Conservation (phyloP, 805 yeast species). For the Saccharomycopsis fodiens region DNA sequence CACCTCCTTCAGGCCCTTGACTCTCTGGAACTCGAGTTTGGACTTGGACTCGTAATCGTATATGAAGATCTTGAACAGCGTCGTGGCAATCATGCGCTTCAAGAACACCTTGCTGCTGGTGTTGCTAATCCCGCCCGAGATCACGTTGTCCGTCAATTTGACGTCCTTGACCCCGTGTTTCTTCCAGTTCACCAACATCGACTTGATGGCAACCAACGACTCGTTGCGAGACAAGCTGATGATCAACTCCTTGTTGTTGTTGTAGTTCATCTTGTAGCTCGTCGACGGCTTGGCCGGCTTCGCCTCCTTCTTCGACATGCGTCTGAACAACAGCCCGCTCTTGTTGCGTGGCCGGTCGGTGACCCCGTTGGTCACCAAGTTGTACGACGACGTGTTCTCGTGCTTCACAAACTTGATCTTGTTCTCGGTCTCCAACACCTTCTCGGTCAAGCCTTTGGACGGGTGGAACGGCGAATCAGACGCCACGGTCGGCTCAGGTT, state of each 20-base stretch:
- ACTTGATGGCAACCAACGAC: constrained; percentile 16
- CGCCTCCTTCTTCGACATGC: constrained; percentile 5
- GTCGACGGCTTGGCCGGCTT: background rate
- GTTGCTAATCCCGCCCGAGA: constrained; percentile 16
- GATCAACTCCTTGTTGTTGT: constrained; percentile 13
- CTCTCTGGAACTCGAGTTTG: constrained; percentile 14
- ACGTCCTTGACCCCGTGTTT: constrained; percentile 26
- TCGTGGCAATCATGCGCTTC: constrained; percentile 10
- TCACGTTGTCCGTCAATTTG: constrained; percentile 14
- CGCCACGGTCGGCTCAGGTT: constrained; percentile 17
- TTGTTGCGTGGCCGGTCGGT: constrained; percentile 5
- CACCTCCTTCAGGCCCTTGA: constrained; percentile 13
- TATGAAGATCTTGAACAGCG: constrained; percentile 15
- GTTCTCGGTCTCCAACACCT: constrained; percentile 11
- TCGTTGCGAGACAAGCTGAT: constrained; percentile 15
- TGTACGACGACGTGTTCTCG: constrained; percentile 16
- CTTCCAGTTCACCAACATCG: constrained; percentile 23
- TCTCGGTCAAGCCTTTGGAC: constrained; percentile 5
- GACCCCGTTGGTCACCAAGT: constrained; percentile 19
- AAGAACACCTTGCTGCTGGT: constrained; percentile 9
- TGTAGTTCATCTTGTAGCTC: constrained; percentile 2
- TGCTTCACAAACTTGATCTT: constrained; percentile 5
- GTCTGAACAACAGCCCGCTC: constrained; percentile 16
- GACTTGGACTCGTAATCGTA: constrained; percentile 14
- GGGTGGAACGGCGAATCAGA: constrained; percentile 13